phyloP scores from a whole-genome alignment of 2,329 filamentous ascomycete genomes.

The Fusarium luffae region DNA sequence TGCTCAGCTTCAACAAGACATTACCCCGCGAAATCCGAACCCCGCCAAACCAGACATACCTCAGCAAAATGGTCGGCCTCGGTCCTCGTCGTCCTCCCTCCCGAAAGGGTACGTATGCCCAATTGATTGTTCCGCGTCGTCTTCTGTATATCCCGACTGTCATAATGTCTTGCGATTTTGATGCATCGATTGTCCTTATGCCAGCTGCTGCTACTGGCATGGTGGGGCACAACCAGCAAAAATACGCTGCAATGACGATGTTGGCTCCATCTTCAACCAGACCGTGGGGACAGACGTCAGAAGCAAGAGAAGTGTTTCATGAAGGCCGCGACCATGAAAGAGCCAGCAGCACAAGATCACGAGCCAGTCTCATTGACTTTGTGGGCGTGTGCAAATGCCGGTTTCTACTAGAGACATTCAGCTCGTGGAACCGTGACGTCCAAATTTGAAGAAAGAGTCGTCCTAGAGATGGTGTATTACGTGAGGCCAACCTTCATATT shows the following conservation, averaged over 20 bases:
- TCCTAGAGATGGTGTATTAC: slow-evolving; percentile 12
- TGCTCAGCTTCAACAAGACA: slow-evolving; percentile 30
- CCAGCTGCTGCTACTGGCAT: slow-evolving; percentile 21
- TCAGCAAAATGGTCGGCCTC: slow-evolving; percentile 61
- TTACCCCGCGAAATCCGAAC: slow-evolving; percentile 54
- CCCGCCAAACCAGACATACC: slow-evolving; percentile 49
- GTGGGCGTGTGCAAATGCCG: background rate
- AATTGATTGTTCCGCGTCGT: slow-evolving; percentile 6
- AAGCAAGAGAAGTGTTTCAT: slow-evolving; percentile 27
- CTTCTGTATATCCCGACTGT: background rate
- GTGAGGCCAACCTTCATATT: background rate
- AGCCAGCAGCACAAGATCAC: background rate
- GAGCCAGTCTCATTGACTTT: background rate
- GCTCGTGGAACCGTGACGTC: slow-evolving; percentile 28
- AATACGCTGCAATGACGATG: slow-evolving; percentile 34
- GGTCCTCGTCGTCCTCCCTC: slow-evolving; percentile 63
- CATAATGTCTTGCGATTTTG: background rate
- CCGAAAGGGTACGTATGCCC: slow-evolving; percentile 72
- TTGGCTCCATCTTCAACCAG: slow-evolving; percentile 13
- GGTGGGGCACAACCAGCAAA: slow-evolving; percentile 29
- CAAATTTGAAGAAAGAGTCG: slow-evolving; percentile 12
- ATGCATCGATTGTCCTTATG: background rate
- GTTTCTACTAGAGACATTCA: background rate
- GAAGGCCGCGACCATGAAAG: background rate
- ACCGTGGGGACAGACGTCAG: slow-evolving; percentile 1